Percentiles rank a stretch among this genome's conserved stretches.
Conservation (phyloP, 208 protist genomes). For the Trypanosoma platydactyli region DNA sequence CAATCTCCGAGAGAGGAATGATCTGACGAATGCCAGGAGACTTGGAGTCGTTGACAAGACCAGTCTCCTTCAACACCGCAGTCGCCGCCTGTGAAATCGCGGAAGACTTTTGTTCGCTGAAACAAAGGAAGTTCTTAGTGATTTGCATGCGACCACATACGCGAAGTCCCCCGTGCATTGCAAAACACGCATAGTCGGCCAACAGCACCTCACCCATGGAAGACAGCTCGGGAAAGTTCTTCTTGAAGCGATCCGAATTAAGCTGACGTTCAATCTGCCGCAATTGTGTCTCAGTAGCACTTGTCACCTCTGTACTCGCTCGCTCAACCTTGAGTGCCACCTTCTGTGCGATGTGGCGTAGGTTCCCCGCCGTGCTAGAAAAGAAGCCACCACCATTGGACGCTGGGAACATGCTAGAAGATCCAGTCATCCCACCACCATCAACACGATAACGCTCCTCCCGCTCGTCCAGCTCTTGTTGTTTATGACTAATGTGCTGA, state of each 20-base stretch:
- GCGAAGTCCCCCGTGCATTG: slow-evolving; percentile 48
- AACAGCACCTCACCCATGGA: slow-evolving; percentile 62
- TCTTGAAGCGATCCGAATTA: slow-evolving; percentile 54
- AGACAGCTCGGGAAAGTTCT: slow-evolving; percentile 56
- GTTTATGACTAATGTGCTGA: slow-evolving; percentile 28
- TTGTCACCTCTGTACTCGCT: slow-evolving; percentile 42
- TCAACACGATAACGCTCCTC: slow-evolving; percentile 26
- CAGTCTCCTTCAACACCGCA: slow-evolving; percentile 32
- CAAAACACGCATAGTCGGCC: slow-evolving; percentile 61
- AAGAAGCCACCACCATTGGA: slow-evolving; percentile 10
- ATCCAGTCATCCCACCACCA: background rate
- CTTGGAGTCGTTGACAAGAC: background rate
- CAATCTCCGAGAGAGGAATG: slow-evolving; percentile 57
- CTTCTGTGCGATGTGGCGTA: slow-evolving; percentile 32
- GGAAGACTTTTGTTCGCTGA: slow-evolving; percentile 45
- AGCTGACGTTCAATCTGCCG: slow-evolving; percentile 59
- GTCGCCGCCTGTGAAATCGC: slow-evolving; percentile 36
- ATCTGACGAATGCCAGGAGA: slow-evolving; percentile 45
- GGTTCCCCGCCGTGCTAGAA: slow-evolving; percentile 22
- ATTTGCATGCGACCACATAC: slow-evolving; percentile 62
- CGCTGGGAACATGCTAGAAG: background rate
- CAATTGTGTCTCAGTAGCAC: slow-evolving; percentile 50
- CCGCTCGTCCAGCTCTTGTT: slow-evolving; percentile 34
- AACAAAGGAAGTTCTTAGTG: slow-evolving; percentile 67
- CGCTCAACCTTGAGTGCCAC: slow-evolving; percentile 57